Percentiles rank a stretch among this genome's conserved stretches.
Evolutionary conservation across 208 protist genomes (phyloP).

Genomic region (Phytomonas sp.): DNA sequence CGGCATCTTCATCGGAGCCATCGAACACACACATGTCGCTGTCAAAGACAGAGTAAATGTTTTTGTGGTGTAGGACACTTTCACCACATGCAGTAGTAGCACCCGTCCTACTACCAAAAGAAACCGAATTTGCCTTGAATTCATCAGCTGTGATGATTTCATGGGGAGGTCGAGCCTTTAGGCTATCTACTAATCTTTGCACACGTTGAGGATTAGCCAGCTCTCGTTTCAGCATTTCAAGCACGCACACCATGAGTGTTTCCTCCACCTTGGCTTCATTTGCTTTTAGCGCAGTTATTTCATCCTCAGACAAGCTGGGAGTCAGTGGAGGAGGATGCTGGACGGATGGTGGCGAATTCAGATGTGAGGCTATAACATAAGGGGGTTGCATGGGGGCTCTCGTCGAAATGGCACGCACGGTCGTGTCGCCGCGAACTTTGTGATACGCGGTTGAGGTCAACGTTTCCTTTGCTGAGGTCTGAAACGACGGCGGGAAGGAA

Average conservation of each 20-base stretch:
- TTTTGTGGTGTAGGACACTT: background rate
- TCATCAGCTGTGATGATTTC: slow-evolving; percentile 30
- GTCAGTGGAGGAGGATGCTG: background rate
- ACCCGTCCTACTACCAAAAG: background rate
- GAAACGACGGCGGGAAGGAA: background rate
- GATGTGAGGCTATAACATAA: background rate
- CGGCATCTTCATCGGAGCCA: slow-evolving; percentile 18
- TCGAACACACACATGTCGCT: slow-evolving; percentile 32
- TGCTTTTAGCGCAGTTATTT: slow-evolving; percentile 3
- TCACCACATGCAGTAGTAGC: background rate
- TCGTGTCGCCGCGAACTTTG: background rate
- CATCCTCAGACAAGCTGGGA: slow-evolving; percentile 1
- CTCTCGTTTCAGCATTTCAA: slow-evolving; percentile 18
- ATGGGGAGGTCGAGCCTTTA: slow-evolving; percentile 16
- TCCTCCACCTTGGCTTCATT: slow-evolving; percentile 22
- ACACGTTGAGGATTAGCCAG: background rate
- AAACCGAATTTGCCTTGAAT: slow-evolving; percentile 11
- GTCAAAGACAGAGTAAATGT: background rate
- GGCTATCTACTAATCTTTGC: slow-evolving; percentile 4
- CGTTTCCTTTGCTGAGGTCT: background rate
- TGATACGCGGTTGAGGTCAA: background rate
- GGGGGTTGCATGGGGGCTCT: background rate
- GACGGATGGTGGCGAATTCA: background rate
- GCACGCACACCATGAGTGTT: slow-evolving; percentile 17
- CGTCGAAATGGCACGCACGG: background rate